Conservation (phyloP, 768 basidiomycete species). For the Boletus tomentosulus region DNA sequence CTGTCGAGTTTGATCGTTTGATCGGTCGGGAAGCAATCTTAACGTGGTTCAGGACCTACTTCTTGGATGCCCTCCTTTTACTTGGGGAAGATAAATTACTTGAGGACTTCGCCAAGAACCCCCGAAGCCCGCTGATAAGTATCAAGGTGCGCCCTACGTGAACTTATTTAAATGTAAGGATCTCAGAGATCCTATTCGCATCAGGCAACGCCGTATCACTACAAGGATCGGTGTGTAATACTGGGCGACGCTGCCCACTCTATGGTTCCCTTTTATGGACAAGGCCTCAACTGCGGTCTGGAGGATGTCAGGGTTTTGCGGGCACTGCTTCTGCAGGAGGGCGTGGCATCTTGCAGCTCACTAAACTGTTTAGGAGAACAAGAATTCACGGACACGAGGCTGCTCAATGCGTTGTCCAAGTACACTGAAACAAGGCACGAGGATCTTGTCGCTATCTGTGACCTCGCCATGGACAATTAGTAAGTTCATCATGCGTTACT, state of each 20-base stretch:
- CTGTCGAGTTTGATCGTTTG: constrained; percentile 67
- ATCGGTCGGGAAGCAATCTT: constrained; percentile 51
- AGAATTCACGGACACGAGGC: constrained; percentile 45
- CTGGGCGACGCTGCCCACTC: constrained; percentile 95
- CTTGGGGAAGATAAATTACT: constrained; percentile 80
- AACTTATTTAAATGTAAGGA: constrained; percentile 13
- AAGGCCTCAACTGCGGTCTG: constrained; percentile 95
- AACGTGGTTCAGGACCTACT: constrained; percentile 77
- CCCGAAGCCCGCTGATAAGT: constrained; percentile 84
- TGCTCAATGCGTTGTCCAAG: constrained; percentile 63
- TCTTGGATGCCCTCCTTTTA: constrained; percentile 81
- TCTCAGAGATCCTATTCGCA: constrained; percentile 16
- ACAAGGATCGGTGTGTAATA: constrained; percentile 80
- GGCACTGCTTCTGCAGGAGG: constrained; percentile 65
- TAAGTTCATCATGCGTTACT: constrained; percentile 45
- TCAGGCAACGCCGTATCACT: constrained; percentile 86
- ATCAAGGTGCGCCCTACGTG: constrained; percentile 67
- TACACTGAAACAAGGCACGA: constrained; percentile 83
- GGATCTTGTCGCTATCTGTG: constrained; percentile 86
- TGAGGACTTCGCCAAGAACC: constrained; percentile 77
- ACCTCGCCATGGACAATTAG: constrained; percentile 97
- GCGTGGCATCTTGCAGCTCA: constrained; percentile 47
- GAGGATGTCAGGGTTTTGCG: constrained; percentile 94
- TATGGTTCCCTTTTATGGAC: constrained; percentile 98
- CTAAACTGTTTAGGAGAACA: constrained; percentile 27